Evolutionary conservation across 1,284 basidiomycete species (phyloP).

Genomic region (Cryptococcus neoformans): DNA sequence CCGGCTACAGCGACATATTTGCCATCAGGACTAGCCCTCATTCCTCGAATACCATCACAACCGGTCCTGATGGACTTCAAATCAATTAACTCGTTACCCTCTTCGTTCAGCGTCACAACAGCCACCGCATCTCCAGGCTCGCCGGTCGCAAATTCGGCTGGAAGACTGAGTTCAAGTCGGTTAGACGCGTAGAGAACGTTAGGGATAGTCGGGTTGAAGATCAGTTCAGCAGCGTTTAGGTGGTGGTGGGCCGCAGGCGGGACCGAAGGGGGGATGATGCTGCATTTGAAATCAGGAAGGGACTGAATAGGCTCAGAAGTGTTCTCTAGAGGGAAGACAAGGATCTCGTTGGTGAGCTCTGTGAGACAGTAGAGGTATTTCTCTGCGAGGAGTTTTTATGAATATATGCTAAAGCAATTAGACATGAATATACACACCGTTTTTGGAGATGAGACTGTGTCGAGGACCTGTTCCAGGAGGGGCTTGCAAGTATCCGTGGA

Average conservation of each 20-base stretch:
- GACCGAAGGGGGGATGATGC: slow-evolving; percentile 31
- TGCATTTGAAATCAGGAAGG: slow-evolving; percentile 22
- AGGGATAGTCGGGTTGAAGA: slow-evolving; percentile 25
- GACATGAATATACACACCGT: no score
- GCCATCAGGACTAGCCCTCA: slow-evolving; percentile 39
- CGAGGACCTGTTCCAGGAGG: slow-evolving; percentile 42
- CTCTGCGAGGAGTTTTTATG: slow-evolving; percentile 13
- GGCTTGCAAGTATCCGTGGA: slow-evolving; percentile 36
- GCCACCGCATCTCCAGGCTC: slow-evolving; percentile 43
- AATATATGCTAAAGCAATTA: no score
- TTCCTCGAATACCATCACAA: slow-evolving; percentile 39
- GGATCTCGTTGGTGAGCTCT: slow-evolving; percentile 38
- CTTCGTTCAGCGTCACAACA: slow-evolving; percentile 28
- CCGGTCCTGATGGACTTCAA: slow-evolving; percentile 37
- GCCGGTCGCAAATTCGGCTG: slow-evolving; percentile 21
- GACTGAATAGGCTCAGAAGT: slow-evolving; percentile 19
- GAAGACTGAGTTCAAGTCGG: slow-evolving; percentile 37
- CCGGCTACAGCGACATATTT: slow-evolving; percentile 44
- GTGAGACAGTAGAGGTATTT: slow-evolving; percentile 45
- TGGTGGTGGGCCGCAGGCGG: slow-evolving; percentile 27
- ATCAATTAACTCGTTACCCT: slow-evolving; percentile 22
- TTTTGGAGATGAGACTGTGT: slow-evolving; percentile 32
- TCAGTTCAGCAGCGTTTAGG: slow-evolving; percentile 43
- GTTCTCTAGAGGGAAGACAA: slow-evolving; percentile 28
- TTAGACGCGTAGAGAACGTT: slow-evolving; percentile 44